phyloP scores from a whole-genome alignment of 2,329 filamentous ascomycete species.

The Geosmithia flava region DNA sequence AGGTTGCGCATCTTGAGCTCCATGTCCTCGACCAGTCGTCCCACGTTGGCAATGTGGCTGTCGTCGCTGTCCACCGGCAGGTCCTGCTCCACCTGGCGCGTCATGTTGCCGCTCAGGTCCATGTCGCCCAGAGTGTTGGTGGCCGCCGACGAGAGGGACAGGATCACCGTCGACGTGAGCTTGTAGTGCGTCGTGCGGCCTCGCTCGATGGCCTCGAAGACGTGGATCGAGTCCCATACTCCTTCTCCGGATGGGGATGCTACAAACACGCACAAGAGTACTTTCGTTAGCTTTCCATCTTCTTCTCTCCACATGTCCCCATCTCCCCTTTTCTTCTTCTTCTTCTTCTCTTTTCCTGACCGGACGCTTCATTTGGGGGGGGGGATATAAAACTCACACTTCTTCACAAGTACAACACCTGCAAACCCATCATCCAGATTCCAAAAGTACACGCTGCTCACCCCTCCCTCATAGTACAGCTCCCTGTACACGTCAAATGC shows the following conservation, averaged over 20 bases:
- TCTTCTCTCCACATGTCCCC: background rate
- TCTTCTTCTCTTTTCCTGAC: no score
- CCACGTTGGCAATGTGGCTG: conserved; percentile 92
- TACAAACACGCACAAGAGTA: no score
- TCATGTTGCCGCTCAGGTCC: conserved; percentile 96
- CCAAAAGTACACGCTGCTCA: conserved; percentile 96
- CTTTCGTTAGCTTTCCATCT: background rate
- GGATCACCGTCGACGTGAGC: conserved; percentile 90
- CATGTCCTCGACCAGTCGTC: conserved; percentile 94
- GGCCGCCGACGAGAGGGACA: conserved; percentile 59
- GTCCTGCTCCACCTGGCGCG: conserved; percentile 87
- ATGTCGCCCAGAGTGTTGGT: conserved; percentile 58
- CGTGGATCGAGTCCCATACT: conserved; percentile 97
- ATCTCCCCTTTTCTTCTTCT: no score
- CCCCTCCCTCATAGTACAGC: conserved; percentile 92
- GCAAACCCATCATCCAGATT: conserved; percentile 97
- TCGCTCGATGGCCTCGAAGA: conserved; percentile 91
- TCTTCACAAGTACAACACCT: conserved; percentile 90
- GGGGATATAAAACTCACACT: conserved; percentile 57
- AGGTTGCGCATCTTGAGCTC: conserved; percentile 98
- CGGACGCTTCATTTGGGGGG: no score
- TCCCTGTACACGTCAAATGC: conserved; percentile 96
- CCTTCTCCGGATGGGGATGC: conserved; percentile 59
- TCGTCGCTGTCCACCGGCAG: conserved; percentile 80
- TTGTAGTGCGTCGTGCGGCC: conserved; percentile 93